These are phyloP conservation scores for Pleurotus salmoneostramineus DNA, from an alignment of 768 basidiomycete species.

Conservation along the genomic window DNA sequence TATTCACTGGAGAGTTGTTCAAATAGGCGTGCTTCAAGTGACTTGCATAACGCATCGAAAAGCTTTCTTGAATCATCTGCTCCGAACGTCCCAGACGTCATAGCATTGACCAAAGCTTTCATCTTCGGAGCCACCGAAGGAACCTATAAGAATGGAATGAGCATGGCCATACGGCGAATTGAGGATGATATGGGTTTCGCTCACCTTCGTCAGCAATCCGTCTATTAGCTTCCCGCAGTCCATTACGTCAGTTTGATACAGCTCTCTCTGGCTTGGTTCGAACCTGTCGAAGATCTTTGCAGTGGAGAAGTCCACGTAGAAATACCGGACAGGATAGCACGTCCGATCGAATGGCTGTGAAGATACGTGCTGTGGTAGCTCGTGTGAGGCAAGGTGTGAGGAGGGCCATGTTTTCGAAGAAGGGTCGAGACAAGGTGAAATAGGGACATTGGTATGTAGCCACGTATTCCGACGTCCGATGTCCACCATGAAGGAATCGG, in stretches of 20 bases:
- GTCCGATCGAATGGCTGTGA: constrained; percentile 10
- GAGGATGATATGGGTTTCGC: constrained; percentile 8
- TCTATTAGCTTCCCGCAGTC: constrained; percentile 36
- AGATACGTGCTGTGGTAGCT: background rate
- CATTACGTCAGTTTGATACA: constrained; percentile 33
- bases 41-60: constrained; percentile 44
- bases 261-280: constrained; percentile 5
- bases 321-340: constrained; percentile 30
- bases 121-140: constrained; percentile 36
- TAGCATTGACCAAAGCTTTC: constrained; percentile 39
- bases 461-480: constrained; percentile 18
- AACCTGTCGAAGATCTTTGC: constrained; percentile 19
- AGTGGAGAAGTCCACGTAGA: constrained; percentile 22
- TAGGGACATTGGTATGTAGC: background rate
- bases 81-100: constrained; percentile 40
- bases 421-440: background rate
- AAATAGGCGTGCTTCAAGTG: constrained; percentile 37
- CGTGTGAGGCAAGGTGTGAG: background rate
- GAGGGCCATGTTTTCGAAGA: background rate
- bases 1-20: constrained; percentile 16
- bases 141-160: constrained; percentile 22
- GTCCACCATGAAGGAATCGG: constrained; percentile 38
- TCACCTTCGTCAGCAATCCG: constrained; percentile 26
- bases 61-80: constrained; percentile 45
- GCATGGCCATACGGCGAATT: background rate